phyloP scores from a whole-genome alignment of 768 basidiomycete species.

The Boletus eberwhitei region DNA sequence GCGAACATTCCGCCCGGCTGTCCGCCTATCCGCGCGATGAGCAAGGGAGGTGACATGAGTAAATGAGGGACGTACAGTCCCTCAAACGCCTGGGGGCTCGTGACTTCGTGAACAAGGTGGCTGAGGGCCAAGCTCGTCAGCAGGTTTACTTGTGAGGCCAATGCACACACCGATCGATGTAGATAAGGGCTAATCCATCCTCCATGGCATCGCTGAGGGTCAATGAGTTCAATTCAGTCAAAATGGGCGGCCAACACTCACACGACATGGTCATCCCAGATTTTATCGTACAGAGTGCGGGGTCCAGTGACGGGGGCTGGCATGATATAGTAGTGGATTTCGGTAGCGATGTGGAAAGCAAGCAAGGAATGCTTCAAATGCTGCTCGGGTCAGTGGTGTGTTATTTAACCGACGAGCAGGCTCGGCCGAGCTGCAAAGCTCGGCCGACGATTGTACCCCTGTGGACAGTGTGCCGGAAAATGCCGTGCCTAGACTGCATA shows the following conservation, averaged over 20 bases:
- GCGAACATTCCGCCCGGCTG: constrained; percentile 72
- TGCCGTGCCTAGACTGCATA: constrained; percentile 27
- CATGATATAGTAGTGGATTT: constrained; percentile 35
- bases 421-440: constrained; percentile 12
- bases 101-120: constrained; percentile 84
- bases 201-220: constrained; percentile 60
- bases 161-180: constrained; percentile 66
- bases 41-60: constrained; percentile 2
- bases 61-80: constrained; percentile 54
- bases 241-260: constrained; percentile 36
- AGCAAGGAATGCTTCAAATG: neutral
- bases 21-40: constrained; percentile 44
- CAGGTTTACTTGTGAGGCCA: neutral
- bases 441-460: constrained; percentile 9
- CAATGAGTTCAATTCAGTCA: constrained; percentile 6
- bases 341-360: constrained; percentile 1
- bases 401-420: constrained; percentile 1
- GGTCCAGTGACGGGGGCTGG: constrained; percentile 56
- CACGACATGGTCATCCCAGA: constrained; percentile 97
- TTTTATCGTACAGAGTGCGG: constrained; percentile 95
- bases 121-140: constrained; percentile 22
- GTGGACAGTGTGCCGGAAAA: constrained; percentile 9
- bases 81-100: constrained; percentile 91
- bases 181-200: constrained; percentile 76
- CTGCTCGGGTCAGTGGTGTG: neutral